A percentile compares a stretch with the other conserved stretches of the same genome.
Evolutionary conservation across 1,284 basidiomycete species (phyloP).

Genomic region (Fomes fomentarius): DNA sequence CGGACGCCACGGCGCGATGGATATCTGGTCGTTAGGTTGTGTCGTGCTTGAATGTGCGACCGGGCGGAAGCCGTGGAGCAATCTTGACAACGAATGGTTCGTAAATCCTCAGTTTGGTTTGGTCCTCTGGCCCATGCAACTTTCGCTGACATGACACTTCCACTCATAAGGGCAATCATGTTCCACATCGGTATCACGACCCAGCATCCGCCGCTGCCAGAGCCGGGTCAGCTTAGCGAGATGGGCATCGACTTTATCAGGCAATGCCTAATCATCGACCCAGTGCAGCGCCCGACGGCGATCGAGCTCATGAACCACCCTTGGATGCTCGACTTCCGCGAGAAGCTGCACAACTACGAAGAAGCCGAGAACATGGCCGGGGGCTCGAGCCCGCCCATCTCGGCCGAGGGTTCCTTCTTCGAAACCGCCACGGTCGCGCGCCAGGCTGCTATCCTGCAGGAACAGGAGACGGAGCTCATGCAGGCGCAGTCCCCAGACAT

Average conservation of each 20-base stretch:
- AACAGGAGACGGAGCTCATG: conserved; percentile 62
- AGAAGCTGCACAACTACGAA: conserved; percentile 67
- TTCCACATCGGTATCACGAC: conserved; percentile 98
- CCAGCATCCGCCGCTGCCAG: conserved; percentile 94
- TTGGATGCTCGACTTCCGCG: conserved; percentile 88
- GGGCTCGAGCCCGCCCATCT: conserved; percentile 49
- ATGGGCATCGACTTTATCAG: conserved; percentile 95
- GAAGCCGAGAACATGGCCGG: conserved; percentile 58
- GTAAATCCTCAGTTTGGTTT: conserved; percentile 30
- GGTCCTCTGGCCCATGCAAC: conserved; percentile 8
- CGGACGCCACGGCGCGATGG: conserved; percentile 94
- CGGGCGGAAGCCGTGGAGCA: conserved; percentile 97
- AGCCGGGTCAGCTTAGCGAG: conserved; percentile 87
- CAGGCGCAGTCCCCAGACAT: conserved; percentile 35
- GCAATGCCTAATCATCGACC: conserved; percentile 89
- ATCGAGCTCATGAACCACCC: conserved; percentile 85
- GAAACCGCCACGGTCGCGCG: conserved; percentile 56
- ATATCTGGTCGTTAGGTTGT: conserved; percentile 97
- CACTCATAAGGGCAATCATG: conserved; percentile 88
- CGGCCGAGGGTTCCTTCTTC: conserved; percentile 48
- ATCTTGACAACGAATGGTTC: conserved; percentile 98
- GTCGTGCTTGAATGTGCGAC: conserved; percentile 97
- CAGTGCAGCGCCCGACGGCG: conserved; percentile 84
- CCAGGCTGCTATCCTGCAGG: conserved; percentile 59
- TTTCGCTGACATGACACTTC: not conserved